phyloP scores from a whole-genome alignment of 345 rosid species.

The Lagerstroemia speciosa region DNA sequence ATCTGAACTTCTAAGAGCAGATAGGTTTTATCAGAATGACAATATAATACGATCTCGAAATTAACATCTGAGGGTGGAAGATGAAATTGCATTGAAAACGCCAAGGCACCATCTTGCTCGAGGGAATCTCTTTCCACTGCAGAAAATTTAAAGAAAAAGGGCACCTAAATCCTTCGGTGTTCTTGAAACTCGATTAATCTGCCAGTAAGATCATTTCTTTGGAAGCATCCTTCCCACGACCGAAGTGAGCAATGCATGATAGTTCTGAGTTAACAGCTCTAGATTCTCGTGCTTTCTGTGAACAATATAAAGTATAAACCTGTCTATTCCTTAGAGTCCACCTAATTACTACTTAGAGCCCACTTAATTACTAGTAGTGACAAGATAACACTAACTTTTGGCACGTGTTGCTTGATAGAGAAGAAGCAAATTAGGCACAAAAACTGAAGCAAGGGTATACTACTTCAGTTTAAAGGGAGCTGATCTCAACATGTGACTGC shows the following conservation, averaged over 20 bases:
- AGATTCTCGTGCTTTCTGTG: not conserved
- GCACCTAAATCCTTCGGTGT: not conserved
- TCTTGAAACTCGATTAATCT: not conserved
- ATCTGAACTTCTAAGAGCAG: not conserved
- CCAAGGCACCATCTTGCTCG: constrained; percentile 68
- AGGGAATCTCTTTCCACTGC: constrained; percentile 42
- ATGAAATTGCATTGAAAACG: constrained; percentile 61
- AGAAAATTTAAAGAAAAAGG: too few species aligned
- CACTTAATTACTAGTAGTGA: not conserved
- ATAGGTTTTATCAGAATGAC: not conserved
- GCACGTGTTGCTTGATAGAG: not conserved
- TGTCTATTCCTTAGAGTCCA: not conserved
- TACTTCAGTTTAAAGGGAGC: not conserved
- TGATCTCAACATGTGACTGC: not conserved
- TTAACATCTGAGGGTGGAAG: not conserved
- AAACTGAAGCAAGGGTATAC: not conserved
- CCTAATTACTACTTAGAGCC: not conserved
- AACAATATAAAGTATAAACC: not conserved
- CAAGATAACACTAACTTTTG: not conserved
- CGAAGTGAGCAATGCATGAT: constrained; percentile 3
- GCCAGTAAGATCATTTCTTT: not conserved
- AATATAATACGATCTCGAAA: not conserved
- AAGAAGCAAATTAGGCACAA: not conserved
- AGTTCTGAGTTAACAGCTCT: not conserved
- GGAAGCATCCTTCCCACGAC: not conserved